A percentile compares a stretch with the other conserved stretches of the same genome.
Evolutionary conservation across 169 alveolate species (phyloP).

Genomic region (Plasmodium vivax): DNA sequence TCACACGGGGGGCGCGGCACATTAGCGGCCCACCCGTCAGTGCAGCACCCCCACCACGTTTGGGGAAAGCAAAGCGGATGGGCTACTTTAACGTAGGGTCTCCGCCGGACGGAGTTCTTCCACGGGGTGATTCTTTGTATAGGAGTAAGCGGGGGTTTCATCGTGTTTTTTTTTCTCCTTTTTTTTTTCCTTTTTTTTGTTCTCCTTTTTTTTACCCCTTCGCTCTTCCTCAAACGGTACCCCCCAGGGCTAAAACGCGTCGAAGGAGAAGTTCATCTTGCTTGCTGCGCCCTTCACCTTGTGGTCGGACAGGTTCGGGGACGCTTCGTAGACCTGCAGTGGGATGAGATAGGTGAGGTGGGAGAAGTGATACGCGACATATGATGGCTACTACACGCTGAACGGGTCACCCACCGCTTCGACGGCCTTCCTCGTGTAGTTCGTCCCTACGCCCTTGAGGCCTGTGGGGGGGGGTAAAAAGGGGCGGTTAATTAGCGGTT

Average conservation of each 20-base stretch:
- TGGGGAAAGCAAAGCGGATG: background rate
- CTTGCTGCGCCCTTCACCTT: slow-evolving; percentile 17
- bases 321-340: slow-evolving; percentile 66
- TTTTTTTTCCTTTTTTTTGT: background rate
- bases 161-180: background rate
- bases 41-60: background rate
- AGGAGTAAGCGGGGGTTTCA: background rate
- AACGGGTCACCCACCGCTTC: slow-evolving; percentile 71
- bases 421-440: slow-evolving; percentile 82
- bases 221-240: background rate
- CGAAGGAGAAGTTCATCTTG: slow-evolving; percentile 26
- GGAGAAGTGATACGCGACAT: background rate
- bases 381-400: background rate
- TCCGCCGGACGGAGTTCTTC: background rate
- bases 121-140: background rate
- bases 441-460: slow-evolving; percentile 80
- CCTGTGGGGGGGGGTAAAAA: slow-evolving; percentile 48
- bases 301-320: slow-evolving; percentile 69
- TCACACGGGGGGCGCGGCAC: background rate
- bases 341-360: background rate
- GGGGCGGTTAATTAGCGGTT: background rate
- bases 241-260: slow-evolving; percentile 25
- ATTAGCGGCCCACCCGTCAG: background rate
- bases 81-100: background rate
- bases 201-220: background rate